phyloP scores from a whole-genome alignment of 2,329 filamentous ascomycete species.

The Metarhizium rileyi region DNA sequence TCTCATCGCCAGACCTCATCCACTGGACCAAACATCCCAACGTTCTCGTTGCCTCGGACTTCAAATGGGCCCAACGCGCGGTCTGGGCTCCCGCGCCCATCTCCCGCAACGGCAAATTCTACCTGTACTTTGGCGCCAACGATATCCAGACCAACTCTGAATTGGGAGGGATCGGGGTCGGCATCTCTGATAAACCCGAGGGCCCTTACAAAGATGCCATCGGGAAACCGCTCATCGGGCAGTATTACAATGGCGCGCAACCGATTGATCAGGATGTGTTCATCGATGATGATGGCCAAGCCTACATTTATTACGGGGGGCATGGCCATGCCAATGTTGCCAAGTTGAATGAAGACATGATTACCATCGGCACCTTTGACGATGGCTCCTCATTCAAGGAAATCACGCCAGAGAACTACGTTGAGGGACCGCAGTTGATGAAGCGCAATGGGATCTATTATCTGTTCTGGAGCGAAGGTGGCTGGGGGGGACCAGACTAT shows the following conservation, averaged over 20 bases:
- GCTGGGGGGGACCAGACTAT: constrained; percentile 38
- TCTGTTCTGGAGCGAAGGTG: constrained; percentile 37
- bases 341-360: constrained; percentile 30
- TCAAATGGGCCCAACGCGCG: constrained; percentile 33
- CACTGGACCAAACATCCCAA: constrained; percentile 37
- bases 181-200: constrained; percentile 21
- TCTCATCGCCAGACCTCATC: constrained; percentile 38
- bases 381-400: constrained; percentile 29
- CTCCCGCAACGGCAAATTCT: constrained; percentile 33
- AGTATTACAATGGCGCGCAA: constrained; percentile 35
- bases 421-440: constrained; percentile 31
- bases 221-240: constrained; percentile 23
- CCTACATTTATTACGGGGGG: constrained; percentile 32
- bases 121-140: constrained; percentile 40
- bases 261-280: constrained; percentile 33
- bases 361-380: constrained; percentile 30
- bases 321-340: constrained; percentile 30
- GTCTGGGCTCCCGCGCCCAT: constrained; percentile 39
- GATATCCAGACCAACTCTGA: constrained; percentile 29
- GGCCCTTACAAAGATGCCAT: constrained; percentile 26
- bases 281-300: constrained; percentile 32
- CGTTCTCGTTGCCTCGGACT: constrained; percentile 24
- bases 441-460: constrained; percentile 35
- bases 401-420: constrained; percentile 33
- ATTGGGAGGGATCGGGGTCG: constrained; percentile 29